Base-by-base conservation (phyloP, 2,329 filamentous ascomycete species). In the Stachybotrys elegans region DNA sequence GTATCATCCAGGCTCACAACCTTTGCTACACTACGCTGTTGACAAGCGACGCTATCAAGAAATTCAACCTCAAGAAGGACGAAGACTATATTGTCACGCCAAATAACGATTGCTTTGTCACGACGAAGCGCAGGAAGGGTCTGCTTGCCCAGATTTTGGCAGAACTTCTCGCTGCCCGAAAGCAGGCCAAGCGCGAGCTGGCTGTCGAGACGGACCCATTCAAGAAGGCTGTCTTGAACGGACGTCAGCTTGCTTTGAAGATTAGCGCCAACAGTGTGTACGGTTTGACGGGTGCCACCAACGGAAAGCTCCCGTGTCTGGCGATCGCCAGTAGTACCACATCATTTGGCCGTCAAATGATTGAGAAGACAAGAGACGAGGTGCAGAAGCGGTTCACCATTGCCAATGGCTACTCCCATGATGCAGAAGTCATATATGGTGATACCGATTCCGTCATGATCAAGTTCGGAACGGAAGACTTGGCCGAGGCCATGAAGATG, bases 361-460 rank as follows among this genome's bases (percentile, higher is more conserved):
- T 98, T 71, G 92, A 97, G 66, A 93, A 84, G 69, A 97, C 93
- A 1, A 97, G 95, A 66, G 78, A 86, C n/a, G 93, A 97, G 62
- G 93, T 98, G 6, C 92, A 97, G 67, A 76, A 79, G 32, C 84
- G 81, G 53, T 98, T 95, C 66, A 92, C 81, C 40, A 91, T 96
- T 45, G 88, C 88, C 40, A 97, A 98, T 57, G 93, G 93, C 16
- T 98, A 97, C 66, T 82, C 79, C 2, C 89, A 97, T 62, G 88
- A 98, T 63, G 93, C 93, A 0, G 84, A 96, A 61, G 93, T 98
- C 69, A 94, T 98, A 51, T 98, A 98, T 56, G 93, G 93, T 71
- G 93, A 98, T 66, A 98, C 93, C 2, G 93, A 98, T 76, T 98
- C 93, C 8, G 93, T 98, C 70, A 98, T 98, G 93, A 92, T 98